A percentile compares a stretch with the other conserved stretches of the same genome.
Conservation (phyloP, 257 asterid species). For the Nicotiana paniculata region DNA sequence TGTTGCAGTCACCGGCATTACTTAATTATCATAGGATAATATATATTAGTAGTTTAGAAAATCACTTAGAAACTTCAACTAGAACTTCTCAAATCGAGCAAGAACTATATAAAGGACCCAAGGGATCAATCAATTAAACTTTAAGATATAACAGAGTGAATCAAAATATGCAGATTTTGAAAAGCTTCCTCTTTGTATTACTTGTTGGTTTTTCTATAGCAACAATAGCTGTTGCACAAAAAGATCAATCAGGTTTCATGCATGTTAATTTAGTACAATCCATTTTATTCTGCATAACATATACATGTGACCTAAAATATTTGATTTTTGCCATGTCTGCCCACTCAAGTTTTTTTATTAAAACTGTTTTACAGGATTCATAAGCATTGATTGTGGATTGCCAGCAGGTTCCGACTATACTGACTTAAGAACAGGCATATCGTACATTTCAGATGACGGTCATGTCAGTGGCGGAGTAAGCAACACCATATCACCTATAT, state of each 20-base stretch:
- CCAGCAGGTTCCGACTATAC: slow-evolving; percentile 10
- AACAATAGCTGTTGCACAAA: slow-evolving; percentile 2
- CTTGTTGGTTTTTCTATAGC: not conserved
- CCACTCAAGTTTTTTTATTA: not conserved
- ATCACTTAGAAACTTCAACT: not conserved
- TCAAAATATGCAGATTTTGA: not conserved
- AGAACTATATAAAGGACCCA: not conserved
- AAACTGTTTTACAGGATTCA: slow-evolving; percentile 13
- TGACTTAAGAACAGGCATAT: slow-evolving; percentile 3
- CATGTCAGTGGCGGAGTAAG: slow-evolving; percentile 7
- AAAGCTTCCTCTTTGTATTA: not conserved
- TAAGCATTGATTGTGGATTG: slow-evolving; percentile 25
- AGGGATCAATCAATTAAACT: not conserved
- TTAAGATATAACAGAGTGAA: not conserved
- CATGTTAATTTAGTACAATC: not conserved
- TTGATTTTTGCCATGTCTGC: not conserved
- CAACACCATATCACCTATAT: not conserved
- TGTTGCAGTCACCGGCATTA: not conserved
- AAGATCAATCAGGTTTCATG: not conserved
- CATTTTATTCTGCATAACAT: not conserved
- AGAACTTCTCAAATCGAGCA: not conserved
- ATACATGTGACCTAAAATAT: not conserved
- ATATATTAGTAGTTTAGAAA: too few species aligned
- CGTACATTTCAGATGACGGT: slow-evolving; percentile 17
- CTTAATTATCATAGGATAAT: too few species aligned